Evolutionary conservation across 2,329 filamentous ascomycete species (phyloP).

Genomic region (Lojkania enalia): DNA sequence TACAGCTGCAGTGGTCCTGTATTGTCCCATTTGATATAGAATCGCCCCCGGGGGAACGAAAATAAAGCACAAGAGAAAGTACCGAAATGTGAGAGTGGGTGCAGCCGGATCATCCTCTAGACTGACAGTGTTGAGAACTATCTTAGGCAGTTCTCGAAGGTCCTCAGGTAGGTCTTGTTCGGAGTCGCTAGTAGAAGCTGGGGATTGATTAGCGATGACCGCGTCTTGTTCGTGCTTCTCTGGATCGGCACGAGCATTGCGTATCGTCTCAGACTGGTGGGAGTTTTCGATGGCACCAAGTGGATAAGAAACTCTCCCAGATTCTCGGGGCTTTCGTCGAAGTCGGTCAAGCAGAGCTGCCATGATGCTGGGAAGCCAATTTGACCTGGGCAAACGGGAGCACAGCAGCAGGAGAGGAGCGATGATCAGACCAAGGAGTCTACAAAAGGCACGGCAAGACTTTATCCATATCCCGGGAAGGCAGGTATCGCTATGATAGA

Average conservation of each 20-base stretch:
- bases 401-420: no score
- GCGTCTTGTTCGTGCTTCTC: conserved; percentile 3
- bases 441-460: no score
- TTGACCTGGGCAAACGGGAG: no score
- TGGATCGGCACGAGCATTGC: not conserved
- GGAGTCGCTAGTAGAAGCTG: conserved; percentile 16
- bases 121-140: conserved; percentile 61
- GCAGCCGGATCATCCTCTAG: conserved; percentile 60
- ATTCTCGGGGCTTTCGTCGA: not conserved
- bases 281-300: not conserved
- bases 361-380: not conserved
- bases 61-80: conserved; percentile 58
- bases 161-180: conserved; percentile 41
- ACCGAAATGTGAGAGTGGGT: conserved; percentile 63
- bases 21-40: conserved; percentile 60
- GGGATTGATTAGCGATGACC: conserved; percentile 1
- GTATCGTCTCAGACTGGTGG: not conserved
- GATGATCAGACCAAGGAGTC: no score
- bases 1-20: conserved; percentile 60
- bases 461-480: no score
- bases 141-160: conserved; percentile 57
- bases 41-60: conserved; percentile 63
- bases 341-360: not conserved
- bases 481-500: no score
- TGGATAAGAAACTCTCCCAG: not conserved